Percentiles rank a stretch among this genome's conserved stretches.
Evolutionary conservation across 495 filamentous ascomycete species (phyloP).

Genomic region (Penicillium turbatum): DNA sequence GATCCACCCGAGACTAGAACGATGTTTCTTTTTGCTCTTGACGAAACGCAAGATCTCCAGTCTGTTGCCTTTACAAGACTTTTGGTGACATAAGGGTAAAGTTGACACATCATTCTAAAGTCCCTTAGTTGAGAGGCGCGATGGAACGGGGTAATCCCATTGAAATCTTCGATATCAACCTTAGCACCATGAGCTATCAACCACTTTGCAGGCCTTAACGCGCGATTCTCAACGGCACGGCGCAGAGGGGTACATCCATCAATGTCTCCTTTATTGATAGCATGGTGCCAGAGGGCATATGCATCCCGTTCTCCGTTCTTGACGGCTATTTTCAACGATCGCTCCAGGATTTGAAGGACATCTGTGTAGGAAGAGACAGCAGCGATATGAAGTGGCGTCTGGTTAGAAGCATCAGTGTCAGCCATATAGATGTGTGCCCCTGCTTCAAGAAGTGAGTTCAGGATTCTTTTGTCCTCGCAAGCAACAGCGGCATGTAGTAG

Average conservation of each 20-base stretch:
- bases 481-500: neutral
- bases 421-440: neutral
- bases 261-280: neutral
- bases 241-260: neutral
- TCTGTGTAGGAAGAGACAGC: neutral
- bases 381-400: neutral
- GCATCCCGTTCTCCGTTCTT: neutral
- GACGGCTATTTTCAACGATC: neutral
- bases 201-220: neutral
- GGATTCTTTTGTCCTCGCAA: neutral
- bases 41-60: neutral
- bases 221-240: neutral
- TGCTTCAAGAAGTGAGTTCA: neutral
- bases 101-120: neutral
- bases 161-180: neutral
- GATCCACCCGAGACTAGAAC: neutral
- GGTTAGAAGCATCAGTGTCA: neutral
- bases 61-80: neutral
- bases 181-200: neutral
- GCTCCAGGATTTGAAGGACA: neutral
- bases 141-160: neutral
- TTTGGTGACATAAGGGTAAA: neutral
- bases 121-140: neutral
- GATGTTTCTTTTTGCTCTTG: neutral
- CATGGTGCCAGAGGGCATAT: neutral